Evolutionary conservation across 164 flowering plant species (phyloP), one percentile per base, ranked within the genome.

Genomic region (Echeveria elegans): DNA sequence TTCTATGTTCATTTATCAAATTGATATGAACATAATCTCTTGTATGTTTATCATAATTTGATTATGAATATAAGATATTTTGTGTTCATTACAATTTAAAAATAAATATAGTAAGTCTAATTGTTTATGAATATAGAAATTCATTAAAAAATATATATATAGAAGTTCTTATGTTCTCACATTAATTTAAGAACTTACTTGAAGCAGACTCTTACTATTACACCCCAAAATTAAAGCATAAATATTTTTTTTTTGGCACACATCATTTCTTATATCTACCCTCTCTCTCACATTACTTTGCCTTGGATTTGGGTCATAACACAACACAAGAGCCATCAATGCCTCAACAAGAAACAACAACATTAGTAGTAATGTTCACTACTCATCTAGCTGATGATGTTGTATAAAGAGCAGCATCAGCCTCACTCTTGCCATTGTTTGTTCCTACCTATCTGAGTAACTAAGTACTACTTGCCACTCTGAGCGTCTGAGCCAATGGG

Each of bases 401-500:
- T 1, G 15, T 43, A 43, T 43, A 43, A 53, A 53, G 26, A 24
- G 15, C 60, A 53, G 60, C 60, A 48, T n/a, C 24, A 19, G 56
- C 56, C 18, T 43, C 15, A 11, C 11, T 43, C 47, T 16, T 12
- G 16, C 47, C 47, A 16, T 43, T 43, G 47, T 43, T 14, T 43
- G 18, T 43, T 43, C 47, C 15, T 5, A n/a, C n/a, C n/a, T n/a
- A n/a, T n/a, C n/a, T n/a, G n/a, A 43, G 12, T 5, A n/a, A 7
- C 0, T 10, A 48, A 21, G 56, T 19, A 48, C 56, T n/a, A n/a
- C n/a, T 48, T n/a, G 56, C 24, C 24, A 24, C 56, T n/a, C 5
- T 9, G 10, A n/a, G 19, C 56, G n/a, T 21, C 56, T 15, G 4
- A 4, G 15, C 26, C 52, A n/a, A 86, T 84, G 89, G 84, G 85